Conservation (phyloP, 2,329 filamentous ascomycete species). For the Cladosporium sp. region DNA sequence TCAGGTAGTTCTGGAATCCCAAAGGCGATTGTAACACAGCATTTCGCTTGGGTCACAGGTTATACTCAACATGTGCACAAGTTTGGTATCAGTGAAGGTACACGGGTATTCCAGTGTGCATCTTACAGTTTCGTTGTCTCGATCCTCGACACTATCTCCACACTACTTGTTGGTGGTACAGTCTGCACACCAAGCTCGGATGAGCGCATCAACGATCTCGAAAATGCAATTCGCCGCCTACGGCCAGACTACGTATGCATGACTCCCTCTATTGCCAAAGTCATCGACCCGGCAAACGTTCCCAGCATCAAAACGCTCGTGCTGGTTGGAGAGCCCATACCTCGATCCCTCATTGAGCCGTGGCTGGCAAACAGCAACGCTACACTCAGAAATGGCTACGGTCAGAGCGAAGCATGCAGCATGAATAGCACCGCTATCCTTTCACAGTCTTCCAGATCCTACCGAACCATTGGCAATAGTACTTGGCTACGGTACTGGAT, state of each 20-base stretch:
- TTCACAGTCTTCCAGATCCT: not conserved
- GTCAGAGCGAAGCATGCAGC: conserved; percentile 12
- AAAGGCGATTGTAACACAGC: not conserved
- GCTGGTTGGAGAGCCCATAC: not conserved
- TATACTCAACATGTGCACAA: not conserved
- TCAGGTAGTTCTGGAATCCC: not conserved
- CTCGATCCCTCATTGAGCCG: not conserved
- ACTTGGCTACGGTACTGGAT: not conserved
- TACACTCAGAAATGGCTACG: not conserved
- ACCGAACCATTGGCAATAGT: not conserved
- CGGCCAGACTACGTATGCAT: conserved; percentile 1
- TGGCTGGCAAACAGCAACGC: not conserved
- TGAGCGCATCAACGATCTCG: conserved; percentile 15
- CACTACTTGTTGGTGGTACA: conserved; percentile 16
- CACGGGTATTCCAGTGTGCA: conserved; percentile 8
- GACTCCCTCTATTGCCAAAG: conserved; percentile 9
- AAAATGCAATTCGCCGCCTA: conserved; percentile 11
- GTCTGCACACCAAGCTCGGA: conserved; percentile 19
- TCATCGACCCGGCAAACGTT: not conserved
- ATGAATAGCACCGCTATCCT: not conserved
- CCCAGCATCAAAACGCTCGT: conserved; percentile 6
- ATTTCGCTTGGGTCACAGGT: not conserved
- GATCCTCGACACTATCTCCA: conserved; percentile 8
- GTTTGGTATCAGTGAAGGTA: not conserved
- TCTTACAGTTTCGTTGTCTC: conserved; percentile 8